These are phyloP conservation scores for Chrysopogon serrulatus DNA, from an alignment of 176 grass and related monocot species.

Conservation along the genomic window DNA sequence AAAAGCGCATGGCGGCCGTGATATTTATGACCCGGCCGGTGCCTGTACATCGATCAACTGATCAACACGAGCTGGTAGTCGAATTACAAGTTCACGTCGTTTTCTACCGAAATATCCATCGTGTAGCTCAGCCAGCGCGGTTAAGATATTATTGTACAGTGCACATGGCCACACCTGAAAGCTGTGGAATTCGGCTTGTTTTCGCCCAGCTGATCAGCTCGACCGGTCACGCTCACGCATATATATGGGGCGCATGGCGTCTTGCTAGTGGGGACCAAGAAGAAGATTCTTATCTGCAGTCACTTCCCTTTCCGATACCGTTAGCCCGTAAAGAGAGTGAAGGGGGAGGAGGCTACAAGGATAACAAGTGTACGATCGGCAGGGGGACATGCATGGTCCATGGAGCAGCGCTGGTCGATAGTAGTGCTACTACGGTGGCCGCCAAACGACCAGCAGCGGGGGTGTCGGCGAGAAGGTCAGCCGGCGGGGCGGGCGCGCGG, in stretches of 20 bases:
- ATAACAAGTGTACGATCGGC: not conserved
- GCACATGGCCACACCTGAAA: not conserved
- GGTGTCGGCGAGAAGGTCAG: no score
- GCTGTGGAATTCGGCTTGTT: not conserved
- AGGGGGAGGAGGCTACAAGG: not conserved
- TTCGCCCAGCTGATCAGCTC: not conserved
- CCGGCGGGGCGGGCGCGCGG: no score
- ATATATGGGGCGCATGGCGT: not conserved
- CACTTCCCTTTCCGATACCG: not conserved
- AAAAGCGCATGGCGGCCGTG: not conserved
- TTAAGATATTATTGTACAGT: not conserved
- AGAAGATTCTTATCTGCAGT: not conserved
- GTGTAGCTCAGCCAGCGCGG: not conserved
- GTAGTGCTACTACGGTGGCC: no score
- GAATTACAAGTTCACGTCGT: not conserved
- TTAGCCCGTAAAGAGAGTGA: not conserved
- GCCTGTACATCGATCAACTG: no score
- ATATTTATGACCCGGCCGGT: conserved; percentile 10
- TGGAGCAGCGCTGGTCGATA: not conserved
- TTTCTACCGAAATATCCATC: conserved; percentile 20
- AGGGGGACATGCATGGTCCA: no score
- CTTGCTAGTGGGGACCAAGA: not conserved
- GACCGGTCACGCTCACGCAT: not conserved
- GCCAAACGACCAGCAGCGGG: no score
- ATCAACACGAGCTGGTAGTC: not conserved